Percentiles rank a stretch among this genome's conserved stretches.
These are phyloP conservation scores for Septoria linicola DNA, from an alignment of 2,329 filamentous ascomycete genomes.

Conservation along the genomic window DNA sequence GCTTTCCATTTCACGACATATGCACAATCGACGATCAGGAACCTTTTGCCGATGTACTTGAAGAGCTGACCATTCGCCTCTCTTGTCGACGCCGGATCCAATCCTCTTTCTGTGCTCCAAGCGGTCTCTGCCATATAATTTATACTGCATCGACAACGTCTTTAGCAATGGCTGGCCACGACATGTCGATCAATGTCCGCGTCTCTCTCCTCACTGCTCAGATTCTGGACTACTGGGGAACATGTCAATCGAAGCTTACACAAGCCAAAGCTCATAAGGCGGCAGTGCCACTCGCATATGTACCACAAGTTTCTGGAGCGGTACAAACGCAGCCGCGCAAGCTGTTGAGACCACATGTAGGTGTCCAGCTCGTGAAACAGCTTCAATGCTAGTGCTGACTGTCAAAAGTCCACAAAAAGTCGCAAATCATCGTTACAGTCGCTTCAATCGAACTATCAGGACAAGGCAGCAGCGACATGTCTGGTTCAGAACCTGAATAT, in stretches of 20 bases:
- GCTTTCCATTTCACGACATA: constrained; percentile 7
- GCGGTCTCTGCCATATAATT: neutral
- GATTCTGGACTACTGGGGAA: constrained; percentile 16
- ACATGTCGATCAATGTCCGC: constrained; percentile 20
- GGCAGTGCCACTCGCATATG: constrained; percentile 14
- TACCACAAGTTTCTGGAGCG: constrained; percentile 7
- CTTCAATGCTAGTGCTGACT: neutral
- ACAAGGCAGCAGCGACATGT: constrained; percentile 22
- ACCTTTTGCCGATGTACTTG: constrained; percentile 4
- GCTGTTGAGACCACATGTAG: constrained; percentile 2
- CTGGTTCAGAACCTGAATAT: constrained; percentile 20
- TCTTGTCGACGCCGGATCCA: neutral
- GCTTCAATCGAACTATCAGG: constrained; percentile 10
- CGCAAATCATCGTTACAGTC: constrained; percentile 13
- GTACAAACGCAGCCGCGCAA: constrained; percentile 6
- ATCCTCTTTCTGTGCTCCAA: neutral
- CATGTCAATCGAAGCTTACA: constrained; percentile 14
- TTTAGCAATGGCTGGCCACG: constrained; percentile 18
- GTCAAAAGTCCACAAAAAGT: neutral
- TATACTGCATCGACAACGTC: neutral
- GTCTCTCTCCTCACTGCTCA: constrained; percentile 20
- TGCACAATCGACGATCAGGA: constrained; percentile 15
- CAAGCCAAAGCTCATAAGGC: constrained; percentile 12
- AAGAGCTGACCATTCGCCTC: constrained; percentile 12
- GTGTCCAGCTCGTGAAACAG: neutral